Base-by-base conservation (phyloP, 2,329 filamentous ascomycete genomes). In the Hypoxylon sp. region DNA sequence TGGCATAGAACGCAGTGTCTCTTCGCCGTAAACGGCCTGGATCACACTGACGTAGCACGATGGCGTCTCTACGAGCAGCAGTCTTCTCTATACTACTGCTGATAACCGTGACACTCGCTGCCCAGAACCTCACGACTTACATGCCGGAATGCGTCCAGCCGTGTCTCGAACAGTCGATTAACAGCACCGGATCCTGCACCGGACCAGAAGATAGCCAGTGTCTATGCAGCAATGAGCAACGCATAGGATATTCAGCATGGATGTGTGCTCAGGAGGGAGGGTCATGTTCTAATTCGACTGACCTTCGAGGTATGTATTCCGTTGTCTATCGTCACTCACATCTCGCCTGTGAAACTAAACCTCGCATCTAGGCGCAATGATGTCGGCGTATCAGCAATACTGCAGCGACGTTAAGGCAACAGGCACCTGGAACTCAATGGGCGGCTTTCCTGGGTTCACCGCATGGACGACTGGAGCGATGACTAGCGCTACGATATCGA, bases 91-190 rank as follows among this genome's bases (percentile, higher is more conserved):
- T 50, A 1, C 46, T 65, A 1, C 23, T n/a, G 11, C 36, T 51
- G 9, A 25, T 52, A 55, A 30, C 19, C 17, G 21, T 53, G 1
- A n/a, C 48, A 38, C 43, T 57, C 51, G 56, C 52, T 10, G 59
- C 65, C 19, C 67, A 66, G 60, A 73, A 73, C 55, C 60, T 74
- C 28, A 65, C 69, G 2, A 62, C 66, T 4, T 74, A 73, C 50
- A 17, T 72, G 2, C 70, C 72, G 21, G 63, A 68, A n/a, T 75
- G 73, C 63, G 69, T 68, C 41, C 65, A 60, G 38, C 49, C 67
- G 1, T 75, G 73, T 25, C 28, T 74, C 32, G 51, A 67, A 41
- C 23, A 62, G 34, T 66, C 67, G 3, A 49, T 75, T 11, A 52
- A 55, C 9, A 58, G 5, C 51, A 61, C 58, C 21, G 55, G 61